A percentile compares a stretch with the other conserved stretches of the same genome.
These are phyloP conservation scores for Nitzschia sp. DNA, from an alignment of 108 stramenopile species.

Conservation along the genomic window DNA sequence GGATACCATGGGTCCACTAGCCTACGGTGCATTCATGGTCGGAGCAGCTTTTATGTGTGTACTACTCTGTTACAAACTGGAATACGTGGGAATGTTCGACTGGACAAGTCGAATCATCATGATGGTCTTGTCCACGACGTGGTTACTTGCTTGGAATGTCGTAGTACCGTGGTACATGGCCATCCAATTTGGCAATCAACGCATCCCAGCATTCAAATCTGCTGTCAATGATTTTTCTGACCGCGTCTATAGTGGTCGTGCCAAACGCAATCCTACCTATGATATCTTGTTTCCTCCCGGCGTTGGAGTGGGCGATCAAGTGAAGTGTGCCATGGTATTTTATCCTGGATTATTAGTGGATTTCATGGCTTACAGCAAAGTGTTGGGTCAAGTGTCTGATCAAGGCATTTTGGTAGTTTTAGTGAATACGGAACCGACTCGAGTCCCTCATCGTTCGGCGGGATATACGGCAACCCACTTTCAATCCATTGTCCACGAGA, in stretches of 20 bases:
- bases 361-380: constrained; percentile 58
- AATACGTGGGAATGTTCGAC: no score
- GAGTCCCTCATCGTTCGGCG: neutral
- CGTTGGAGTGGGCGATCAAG: constrained; percentile 50
- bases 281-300: constrained; percentile 52
- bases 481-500: constrained; percentile 31
- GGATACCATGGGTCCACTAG: no score
- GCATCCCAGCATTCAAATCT: constrained; percentile 48
- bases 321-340: constrained; percentile 62
- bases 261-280: constrained; percentile 45
- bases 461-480: constrained; percentile 28
- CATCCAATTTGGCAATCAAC: constrained; percentile 21
- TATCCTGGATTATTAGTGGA: constrained; percentile 67
- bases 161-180: neutral
- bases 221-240: constrained; percentile 44
- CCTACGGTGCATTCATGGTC: no score
- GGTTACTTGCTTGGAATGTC: no score
- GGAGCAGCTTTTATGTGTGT: no score
- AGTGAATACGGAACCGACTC: constrained; percentile 46
- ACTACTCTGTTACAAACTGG: no score
- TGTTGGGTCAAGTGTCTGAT: constrained; percentile 55
- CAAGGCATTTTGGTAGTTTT: constrained; percentile 55
- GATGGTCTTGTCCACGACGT: neutral
- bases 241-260: constrained; percentile 33
- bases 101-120: neutral